phyloP scores from a whole-genome alignment of 2,329 filamentous ascomycete genomes.

The Plectosphaerella plurivora region DNA sequence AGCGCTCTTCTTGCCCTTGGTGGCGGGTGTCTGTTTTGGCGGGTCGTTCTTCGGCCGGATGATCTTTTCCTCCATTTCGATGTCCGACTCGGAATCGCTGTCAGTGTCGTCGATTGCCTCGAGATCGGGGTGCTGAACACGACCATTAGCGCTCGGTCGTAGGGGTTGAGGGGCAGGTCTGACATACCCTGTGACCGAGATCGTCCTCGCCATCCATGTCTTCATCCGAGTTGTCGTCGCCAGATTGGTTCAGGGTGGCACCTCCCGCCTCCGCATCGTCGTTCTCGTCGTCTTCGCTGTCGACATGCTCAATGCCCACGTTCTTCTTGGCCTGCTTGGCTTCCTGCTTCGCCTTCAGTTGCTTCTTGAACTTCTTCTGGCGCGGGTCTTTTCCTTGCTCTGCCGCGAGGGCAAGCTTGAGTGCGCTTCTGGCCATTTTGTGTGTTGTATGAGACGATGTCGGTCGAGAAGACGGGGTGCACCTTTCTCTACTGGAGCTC shows the following conservation, averaged over 20 bases:
- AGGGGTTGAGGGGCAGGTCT: neutral
- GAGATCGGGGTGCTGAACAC: conserved; percentile 39
- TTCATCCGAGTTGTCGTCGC: conserved; percentile 23
- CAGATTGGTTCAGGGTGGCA: conserved; percentile 16
- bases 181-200: conserved; percentile 13
- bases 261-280: conserved; percentile 15
- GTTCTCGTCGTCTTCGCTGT: conserved; percentile 23
- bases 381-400: conserved; percentile 51
- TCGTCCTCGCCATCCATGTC: conserved; percentile 20
- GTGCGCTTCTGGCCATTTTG: conserved; percentile 40
- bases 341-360: conserved; percentile 37
- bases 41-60: conserved; percentile 33
- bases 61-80: conserved; percentile 73
- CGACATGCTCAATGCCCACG: conserved; percentile 17
- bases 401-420: conserved; percentile 49
- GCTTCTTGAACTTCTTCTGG: conserved; percentile 46
- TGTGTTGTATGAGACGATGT: neutral
- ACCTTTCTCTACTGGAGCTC: too few relatives aligned
- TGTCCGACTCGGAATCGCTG: conserved; percentile 60
- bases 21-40: conserved; percentile 38
- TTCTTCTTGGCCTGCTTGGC: conserved; percentile 27
- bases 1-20: conserved; percentile 28
- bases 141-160: conserved; percentile 6
- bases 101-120: conserved; percentile 58
- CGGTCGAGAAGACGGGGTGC: too few relatives aligned